Base-by-base conservation (phyloP, 1,284 basidiomycete species). In the Fistulina hepatica region DNA sequence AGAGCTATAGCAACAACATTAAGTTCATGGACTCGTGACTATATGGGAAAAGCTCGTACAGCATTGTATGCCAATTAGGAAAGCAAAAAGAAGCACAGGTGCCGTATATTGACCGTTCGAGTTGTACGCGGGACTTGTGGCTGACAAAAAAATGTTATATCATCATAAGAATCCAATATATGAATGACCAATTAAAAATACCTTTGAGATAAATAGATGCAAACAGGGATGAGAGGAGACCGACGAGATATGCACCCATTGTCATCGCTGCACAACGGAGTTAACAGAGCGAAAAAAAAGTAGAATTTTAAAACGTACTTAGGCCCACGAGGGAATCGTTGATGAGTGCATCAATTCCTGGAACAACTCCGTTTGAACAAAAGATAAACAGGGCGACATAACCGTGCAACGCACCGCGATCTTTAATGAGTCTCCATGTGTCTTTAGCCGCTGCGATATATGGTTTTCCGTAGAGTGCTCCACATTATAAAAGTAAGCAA, bases 391-490 rank as follows among this genome's bases (percentile, higher is more conserved):
- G n/a, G n/a, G n/a, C n/a, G n/a, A n/a, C n/a, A n/a, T n/a, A n/a
- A n/a, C n/a, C n/a, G n/a, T n/a, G 21, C 21, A 35, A 36, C 52
- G 23, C 52, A 64, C 81, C 90, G 41, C 86, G 73, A 52, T 92
- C 82, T 51, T 75, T 78, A 63, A 93, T 76, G 38, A 92, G 55
- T n/a, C 71, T 67, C 86, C 86, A 94, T 0, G 90, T 90, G 54
- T 91, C 86, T 58, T 85, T 90, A 3, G 90, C 86, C n/a, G 90
- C 90, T 12, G 65, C 54, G 37, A 90, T 71, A 52, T 93, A 94
- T 2, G 77, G 62, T 60, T 94, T 93, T 17, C 90, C 90, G 55
- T 91, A 93, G 3, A 93, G 64, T 0, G 85, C 81, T 77, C 23
- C n/a, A 41, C 12, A 21, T 15, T 35, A 19, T 35, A 25, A 21